Evolutionary conservation across 495 filamentous ascomycete genomes (phyloP).

Genomic region (Xylaria palmicola): DNA sequence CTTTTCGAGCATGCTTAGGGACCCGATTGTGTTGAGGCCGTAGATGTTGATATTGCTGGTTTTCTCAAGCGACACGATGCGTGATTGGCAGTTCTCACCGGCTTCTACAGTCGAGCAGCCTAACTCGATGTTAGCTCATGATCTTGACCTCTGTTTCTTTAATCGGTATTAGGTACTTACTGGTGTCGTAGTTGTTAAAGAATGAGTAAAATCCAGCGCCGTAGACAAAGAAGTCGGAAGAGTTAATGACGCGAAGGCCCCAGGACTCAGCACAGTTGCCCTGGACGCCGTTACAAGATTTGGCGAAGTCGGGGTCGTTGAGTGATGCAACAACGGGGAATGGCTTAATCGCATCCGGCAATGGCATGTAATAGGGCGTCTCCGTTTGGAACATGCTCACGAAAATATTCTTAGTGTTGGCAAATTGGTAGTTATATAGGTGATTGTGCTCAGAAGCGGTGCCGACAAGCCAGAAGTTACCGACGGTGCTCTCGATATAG

Average conservation of each 20-base stretch:
- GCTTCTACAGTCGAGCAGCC: slow-evolving; percentile 42
- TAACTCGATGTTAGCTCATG: slow-evolving; percentile 10
- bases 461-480: slow-evolving; percentile 62
- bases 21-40: slow-evolving; percentile 55
- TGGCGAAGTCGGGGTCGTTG: slow-evolving; percentile 58
- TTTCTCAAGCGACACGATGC: slow-evolving; percentile 54
- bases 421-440: slow-evolving; percentile 81
- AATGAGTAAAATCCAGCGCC: slow-evolving; percentile 75
- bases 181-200: slow-evolving; percentile 59
- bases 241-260: slow-evolving; percentile 64
- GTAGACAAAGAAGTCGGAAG: slow-evolving; percentile 59
- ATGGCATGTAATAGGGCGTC: slow-evolving; percentile 70
- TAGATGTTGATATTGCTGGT: slow-evolving; percentile 50
- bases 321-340: slow-evolving; percentile 49
- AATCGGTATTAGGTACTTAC: slow-evolving; percentile 12
- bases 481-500: slow-evolving; percentile 52
- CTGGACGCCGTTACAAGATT: slow-evolving; percentile 42
- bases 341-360: slow-evolving; percentile 58
- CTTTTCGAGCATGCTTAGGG: slow-evolving; percentile 45
- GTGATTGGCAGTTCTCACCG: slow-evolving; percentile 53
- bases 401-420: slow-evolving; percentile 65
- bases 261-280: slow-evolving; percentile 60
- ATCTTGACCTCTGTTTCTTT: not conserved
- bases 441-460: slow-evolving; percentile 75
- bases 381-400: slow-evolving; percentile 82